These are phyloP conservation scores for Thuja plicata DNA, from an alignment of 83 land plant species.

Conservation along the genomic window DNA sequence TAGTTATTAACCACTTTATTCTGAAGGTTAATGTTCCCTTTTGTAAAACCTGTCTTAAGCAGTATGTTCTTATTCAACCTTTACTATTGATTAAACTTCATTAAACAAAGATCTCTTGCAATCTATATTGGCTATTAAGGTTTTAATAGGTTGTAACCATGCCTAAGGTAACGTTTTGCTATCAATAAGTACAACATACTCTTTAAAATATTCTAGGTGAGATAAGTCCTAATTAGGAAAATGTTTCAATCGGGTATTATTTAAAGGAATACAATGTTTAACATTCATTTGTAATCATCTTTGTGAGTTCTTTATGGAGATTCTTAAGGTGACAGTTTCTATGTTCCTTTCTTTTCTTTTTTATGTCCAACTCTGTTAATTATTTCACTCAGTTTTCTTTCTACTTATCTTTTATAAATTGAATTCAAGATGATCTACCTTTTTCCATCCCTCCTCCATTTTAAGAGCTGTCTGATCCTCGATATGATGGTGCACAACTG, in stretches of 20 bases:
- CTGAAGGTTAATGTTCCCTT: background rate
- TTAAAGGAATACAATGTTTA: background rate
- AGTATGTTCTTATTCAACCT: background rate
- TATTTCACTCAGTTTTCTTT: background rate
- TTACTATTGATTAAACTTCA: background rate
- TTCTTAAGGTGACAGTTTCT: background rate
- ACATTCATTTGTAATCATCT: background rate
- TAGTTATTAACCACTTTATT: background rate
- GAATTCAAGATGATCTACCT: background rate
- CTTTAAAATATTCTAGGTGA: background rate
- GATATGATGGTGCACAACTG: background rate
- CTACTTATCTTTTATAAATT: background rate
- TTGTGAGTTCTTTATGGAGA: background rate
- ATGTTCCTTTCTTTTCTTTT: background rate
- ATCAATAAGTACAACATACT: background rate
- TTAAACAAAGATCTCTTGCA: background rate
- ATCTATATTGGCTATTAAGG: background rate
- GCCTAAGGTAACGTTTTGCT: background rate
- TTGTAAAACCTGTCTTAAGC: background rate
- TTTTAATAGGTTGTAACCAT: background rate
- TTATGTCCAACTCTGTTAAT: background rate
- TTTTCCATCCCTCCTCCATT: background rate
- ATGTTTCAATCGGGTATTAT: background rate
- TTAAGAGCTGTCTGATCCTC: background rate
- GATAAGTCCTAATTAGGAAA: background rate